phyloP scores from a whole-genome alignment of 2,329 filamentous ascomycete genomes.

The Tothia fuscella region DNA sequence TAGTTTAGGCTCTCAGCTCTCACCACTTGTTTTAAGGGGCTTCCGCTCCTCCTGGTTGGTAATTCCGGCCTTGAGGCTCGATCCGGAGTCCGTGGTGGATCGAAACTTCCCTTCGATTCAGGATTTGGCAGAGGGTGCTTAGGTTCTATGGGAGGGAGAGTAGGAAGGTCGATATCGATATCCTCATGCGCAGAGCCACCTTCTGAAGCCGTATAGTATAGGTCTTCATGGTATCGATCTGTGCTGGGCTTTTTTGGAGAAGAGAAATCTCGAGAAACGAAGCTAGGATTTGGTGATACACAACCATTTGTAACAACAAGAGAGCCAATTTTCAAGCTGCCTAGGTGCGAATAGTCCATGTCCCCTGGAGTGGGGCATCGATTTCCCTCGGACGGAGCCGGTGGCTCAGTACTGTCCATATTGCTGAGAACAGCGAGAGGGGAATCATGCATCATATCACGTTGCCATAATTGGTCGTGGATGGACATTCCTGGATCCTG shows the following conservation, averaged over 20 bases:
- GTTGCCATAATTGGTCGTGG: constrained; percentile 17
- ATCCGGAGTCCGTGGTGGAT: no score
- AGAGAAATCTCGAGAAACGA: constrained; percentile 13
- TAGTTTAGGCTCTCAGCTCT: neutral
- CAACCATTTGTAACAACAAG: constrained; percentile 36
- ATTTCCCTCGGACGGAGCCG: neutral
- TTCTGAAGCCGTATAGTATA: constrained; percentile 14
- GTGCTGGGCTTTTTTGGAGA: constrained; percentile 10
- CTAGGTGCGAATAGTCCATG: constrained; percentile 29
- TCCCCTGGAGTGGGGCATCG: constrained; percentile 30
- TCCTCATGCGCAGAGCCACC: neutral
- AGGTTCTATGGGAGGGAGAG: no score
- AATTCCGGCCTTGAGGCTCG: neutral
- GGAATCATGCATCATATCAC: constrained; percentile 16
- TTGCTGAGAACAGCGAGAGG: constrained; percentile 17
- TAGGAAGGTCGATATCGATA: no score
- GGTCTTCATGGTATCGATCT: constrained; percentile 11
- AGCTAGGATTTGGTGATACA: constrained; percentile 32
- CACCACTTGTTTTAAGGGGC: constrained; percentile 1
- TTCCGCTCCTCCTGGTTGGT: neutral
- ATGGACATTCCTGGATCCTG: neutral
- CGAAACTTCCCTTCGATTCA: no score
- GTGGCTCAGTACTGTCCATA: constrained; percentile 15
- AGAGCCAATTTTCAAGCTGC: constrained; percentile 30
- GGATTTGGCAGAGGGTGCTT: no score